These are phyloP conservation scores for Coprinopsis marcescibilis DNA, from an alignment of 768 basidiomycete genomes.

Conservation along the genomic window DNA sequence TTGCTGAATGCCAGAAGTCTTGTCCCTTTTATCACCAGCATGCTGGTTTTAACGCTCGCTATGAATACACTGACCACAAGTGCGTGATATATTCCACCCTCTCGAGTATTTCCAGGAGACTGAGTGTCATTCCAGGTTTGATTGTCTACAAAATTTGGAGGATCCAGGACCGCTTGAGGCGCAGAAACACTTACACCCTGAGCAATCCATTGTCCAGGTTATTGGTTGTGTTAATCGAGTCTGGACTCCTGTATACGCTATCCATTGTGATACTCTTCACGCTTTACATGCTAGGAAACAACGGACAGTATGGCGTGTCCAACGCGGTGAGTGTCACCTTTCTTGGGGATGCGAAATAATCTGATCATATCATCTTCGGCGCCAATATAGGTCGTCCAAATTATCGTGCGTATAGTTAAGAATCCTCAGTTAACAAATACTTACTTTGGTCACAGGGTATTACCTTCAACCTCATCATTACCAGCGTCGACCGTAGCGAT, in stretches of 20 bases:
- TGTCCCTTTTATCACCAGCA: slow-evolving; percentile 31
- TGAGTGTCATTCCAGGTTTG: too few relatives aligned
- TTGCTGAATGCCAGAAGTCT: slow-evolving; percentile 24
- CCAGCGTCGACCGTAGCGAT: slow-evolving; percentile 20
- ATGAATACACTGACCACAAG: slow-evolving; percentile 33
- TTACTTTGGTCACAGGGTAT: slow-evolving; percentile 17
- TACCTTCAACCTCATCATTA: slow-evolving; percentile 30
- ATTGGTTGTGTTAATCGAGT: slow-evolving; percentile 31
- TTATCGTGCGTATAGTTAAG: slow-evolving; percentile 30
- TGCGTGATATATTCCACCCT: slow-evolving; percentile 17
- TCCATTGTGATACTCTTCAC: slow-evolving; percentile 30
- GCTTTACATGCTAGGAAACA: slow-evolving; percentile 30
- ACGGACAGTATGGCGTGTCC: slow-evolving; percentile 32
- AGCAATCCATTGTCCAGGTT: slow-evolving; percentile 24
- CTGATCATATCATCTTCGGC: too few relatives aligned
- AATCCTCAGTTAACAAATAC: not conserved
- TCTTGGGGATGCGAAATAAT: too few relatives aligned
- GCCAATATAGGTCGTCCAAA: slow-evolving; percentile 40
- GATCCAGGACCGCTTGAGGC: slow-evolving; percentile 22
- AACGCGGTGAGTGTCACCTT: slow-evolving; percentile 32
- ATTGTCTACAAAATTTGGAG: slow-evolving; percentile 35
- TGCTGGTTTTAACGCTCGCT: slow-evolving; percentile 30
- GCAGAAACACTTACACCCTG: slow-evolving; percentile 13
- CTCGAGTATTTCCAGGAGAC: too few relatives aligned
- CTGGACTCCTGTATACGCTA: slow-evolving; percentile 33